A percentile compares a stretch with the other conserved stretches of the same genome.
These are phyloP conservation scores for Ceratocystis diversiconidia DNA, from an alignment of 2,329 filamentous ascomycete genomes.

Conservation along the genomic window DNA sequence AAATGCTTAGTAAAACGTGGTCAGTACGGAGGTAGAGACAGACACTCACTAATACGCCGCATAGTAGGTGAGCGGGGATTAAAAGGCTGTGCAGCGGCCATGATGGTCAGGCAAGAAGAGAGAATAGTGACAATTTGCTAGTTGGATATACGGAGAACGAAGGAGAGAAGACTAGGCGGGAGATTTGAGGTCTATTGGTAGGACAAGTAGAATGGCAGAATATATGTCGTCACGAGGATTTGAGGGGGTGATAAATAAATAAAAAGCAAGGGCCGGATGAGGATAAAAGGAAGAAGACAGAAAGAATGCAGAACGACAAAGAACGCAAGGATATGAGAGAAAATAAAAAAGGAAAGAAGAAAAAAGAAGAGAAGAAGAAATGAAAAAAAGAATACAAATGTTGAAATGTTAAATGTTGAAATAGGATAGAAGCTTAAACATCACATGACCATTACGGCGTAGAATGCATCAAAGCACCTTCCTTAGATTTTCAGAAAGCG, in stretches of 20 bases:
- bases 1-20: background rate
- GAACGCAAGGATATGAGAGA: background rate
- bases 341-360: background rate
- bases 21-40: background rate
- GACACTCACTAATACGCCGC: constrained; percentile 60
- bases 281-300: background rate
- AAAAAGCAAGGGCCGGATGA: background rate
- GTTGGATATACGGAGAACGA: background rate
- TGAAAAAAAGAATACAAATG: background rate
- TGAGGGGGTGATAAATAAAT: background rate
- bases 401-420: too few relatives aligned
- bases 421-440: background rate
- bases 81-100: constrained; percentile 36
- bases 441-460: background rate
- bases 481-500: background rate
- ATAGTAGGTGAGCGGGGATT: constrained; percentile 73
- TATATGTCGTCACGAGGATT: background rate
- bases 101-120: background rate
- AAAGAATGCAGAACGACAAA: background rate
- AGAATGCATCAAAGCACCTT: background rate
- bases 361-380: background rate
- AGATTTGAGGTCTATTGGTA: background rate
- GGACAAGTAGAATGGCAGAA: background rate
- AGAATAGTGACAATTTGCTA: background rate
- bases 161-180: background rate